Base-by-base conservation (phyloP, 495 filamentous ascomycete genomes). In the Neurospora sp. region DNA sequence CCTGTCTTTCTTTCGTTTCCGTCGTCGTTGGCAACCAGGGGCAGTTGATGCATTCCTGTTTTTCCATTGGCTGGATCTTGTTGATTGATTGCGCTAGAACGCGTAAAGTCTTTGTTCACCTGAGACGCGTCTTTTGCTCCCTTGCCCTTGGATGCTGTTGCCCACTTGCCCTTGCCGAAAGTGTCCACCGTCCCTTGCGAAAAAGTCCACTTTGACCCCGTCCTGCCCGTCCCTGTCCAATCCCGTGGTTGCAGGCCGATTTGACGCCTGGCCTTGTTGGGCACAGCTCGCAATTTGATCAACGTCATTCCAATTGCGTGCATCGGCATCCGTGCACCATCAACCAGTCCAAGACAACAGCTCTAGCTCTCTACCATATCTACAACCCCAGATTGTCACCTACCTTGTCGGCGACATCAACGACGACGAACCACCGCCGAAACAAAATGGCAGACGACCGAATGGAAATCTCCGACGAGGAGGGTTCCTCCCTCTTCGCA, bases 401-500 rank as follows among this genome's bases (percentile, higher is more conserved):
- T 12, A 31, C 22, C 53, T 37, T 39, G 45, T 71, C 45, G 14
- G 18, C 40, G 38, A 39, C 61, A 1, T 20, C 31, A 18, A 22
- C 74, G 69, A 41, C 42, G 27, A 27, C 69, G n/a, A 39, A 44
- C 14, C 31, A 16, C n/a, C 53, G 22, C 8, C 38, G 14, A 59
- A 44, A 45, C 1, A 35, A 40, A 35, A 79, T 80, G 79, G 65
- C 76, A 39, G 75, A 78, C 74, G 27, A 75, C 69, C 44, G 35
- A 18, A 70, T 74, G 16, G 72, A 75, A 71, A 76, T 70, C 59
- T 75, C 77, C 45, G 81, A 80, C 41, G 88, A 92, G 71, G 85
- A 87, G 6, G 91, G 93, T 74, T 86, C 91, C 71, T 87, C 94
- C 47, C 71, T 69, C 70, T 92, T 91, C 83, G 86, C 91, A 65